A percentile compares a stretch with the other conserved stretches of the same genome.
These are phyloP conservation scores for Neofusicoccum umdonicola DNA, from an alignment of 2,329 filamentous ascomycete genomes.

Conservation along the genomic window DNA sequence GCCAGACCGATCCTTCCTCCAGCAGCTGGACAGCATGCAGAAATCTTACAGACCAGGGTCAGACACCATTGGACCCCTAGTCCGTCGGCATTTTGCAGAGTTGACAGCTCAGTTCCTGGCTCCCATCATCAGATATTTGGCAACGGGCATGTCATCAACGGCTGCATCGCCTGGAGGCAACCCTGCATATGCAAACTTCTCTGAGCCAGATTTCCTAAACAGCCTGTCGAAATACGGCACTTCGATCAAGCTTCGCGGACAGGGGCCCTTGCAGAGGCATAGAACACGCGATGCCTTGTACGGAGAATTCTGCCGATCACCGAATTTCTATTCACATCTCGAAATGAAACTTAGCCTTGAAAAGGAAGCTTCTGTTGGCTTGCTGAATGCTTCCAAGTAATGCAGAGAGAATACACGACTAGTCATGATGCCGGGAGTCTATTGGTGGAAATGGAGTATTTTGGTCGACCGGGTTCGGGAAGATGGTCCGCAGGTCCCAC, in stretches of 20 bases:
- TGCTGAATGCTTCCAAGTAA: slow-evolving; percentile 24
- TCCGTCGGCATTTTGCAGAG: slow-evolving; percentile 42
- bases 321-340: slow-evolving; percentile 43
- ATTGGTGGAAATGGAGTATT: slow-evolving; percentile 6
- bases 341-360: slow-evolving; percentile 43
- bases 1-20: slow-evolving; percentile 33
- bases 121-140: slow-evolving; percentile 41
- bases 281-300: slow-evolving; percentile 37
- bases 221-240: slow-evolving; percentile 40
- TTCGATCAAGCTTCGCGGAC: slow-evolving; percentile 38
- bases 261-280: slow-evolving; percentile 38
- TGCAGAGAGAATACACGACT: not conserved
- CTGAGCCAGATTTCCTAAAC: slow-evolving; percentile 34
- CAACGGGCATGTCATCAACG: slow-evolving; percentile 30
- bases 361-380: slow-evolving; percentile 38
- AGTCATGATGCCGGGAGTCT: not conserved
- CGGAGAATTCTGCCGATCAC: slow-evolving; percentile 35
- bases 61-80: slow-evolving; percentile 32
- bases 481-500: slow-evolving; percentile 1
- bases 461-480: not conserved
- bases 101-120: slow-evolving; percentile 41
- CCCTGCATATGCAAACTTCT: slow-evolving; percentile 39
- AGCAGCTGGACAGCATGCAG: slow-evolving; percentile 34
- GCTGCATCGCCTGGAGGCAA: slow-evolving; percentile 35
- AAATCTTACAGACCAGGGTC: not conserved